These are phyloP conservation scores for Pseudocercospora fijiensis DNA, from an alignment of 2,329 filamentous ascomycete genomes.

Conservation along the genomic window DNA sequence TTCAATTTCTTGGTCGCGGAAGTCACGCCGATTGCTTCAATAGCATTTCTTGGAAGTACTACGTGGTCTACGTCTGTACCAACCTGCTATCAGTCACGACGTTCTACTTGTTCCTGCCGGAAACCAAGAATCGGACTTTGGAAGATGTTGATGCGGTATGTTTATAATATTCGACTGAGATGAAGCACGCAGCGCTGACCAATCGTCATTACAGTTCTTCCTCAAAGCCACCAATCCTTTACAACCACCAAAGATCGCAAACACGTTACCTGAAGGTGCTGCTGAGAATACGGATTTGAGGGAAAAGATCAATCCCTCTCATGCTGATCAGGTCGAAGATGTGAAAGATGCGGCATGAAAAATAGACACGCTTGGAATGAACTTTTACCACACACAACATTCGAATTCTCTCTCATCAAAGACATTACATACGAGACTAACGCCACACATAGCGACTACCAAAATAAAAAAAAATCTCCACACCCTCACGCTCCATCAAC, in stretches of 20 bases:
- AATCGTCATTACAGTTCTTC: conserved; percentile 25
- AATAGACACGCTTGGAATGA: no score
- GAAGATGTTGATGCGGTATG: conserved; percentile 33
- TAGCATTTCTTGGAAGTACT: conserved; percentile 46
- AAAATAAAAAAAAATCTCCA: no score
- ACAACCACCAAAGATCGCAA: conserved; percentile 27
- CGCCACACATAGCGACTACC: no score
- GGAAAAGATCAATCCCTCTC: conserved; percentile 18
- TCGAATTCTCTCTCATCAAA: no score
- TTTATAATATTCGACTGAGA: background rate
- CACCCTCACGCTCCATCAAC: no score
- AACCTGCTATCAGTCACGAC: conserved; percentile 57
- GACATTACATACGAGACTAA: no score
- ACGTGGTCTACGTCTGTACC: conserved; percentile 57
- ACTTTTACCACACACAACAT: no score
- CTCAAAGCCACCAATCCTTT: conserved; percentile 25
- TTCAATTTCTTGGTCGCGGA: conserved; percentile 50
- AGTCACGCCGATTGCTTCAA: conserved; percentile 56
- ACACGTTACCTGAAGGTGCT: conserved; percentile 25
- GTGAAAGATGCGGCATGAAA: background rate
- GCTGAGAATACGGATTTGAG: conserved; percentile 21
- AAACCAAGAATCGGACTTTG: conserved; percentile 32
- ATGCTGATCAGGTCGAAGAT: conserved; percentile 21
- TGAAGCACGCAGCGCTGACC: background rate
- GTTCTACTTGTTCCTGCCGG: conserved; percentile 34